Evolutionary conservation across 805 yeast species (phyloP).

Genomic region (Hanseniaspora meyeri): DNA sequence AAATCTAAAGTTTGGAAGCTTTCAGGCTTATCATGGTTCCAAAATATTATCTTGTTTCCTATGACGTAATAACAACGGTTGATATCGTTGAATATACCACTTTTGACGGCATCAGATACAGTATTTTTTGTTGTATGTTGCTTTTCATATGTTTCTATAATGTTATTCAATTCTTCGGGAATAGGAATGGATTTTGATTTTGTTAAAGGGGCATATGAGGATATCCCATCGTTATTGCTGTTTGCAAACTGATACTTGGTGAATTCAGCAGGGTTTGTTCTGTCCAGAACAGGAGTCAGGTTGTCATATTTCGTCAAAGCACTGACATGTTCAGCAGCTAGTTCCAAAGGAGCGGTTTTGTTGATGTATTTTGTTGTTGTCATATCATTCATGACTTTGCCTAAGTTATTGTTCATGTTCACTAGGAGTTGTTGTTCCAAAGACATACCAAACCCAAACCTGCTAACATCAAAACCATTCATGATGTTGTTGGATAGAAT

Average conservation of each 20-base stretch:
- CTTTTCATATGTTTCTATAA: constrained; percentile 41
- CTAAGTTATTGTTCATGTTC: constrained; percentile 2
- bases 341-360: constrained; percentile 30
- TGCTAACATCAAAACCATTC: not conserved
- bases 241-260: constrained; percentile 55
- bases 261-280: constrained; percentile 36
- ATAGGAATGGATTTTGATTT: constrained; percentile 54
- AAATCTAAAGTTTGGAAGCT: constrained; percentile 76
- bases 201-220: constrained; percentile 62
- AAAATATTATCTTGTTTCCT: constrained; percentile 68
- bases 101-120: constrained; percentile 18
- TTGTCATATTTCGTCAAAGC: constrained; percentile 46
- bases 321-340: constrained; percentile 54
- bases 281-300: constrained; percentile 45
- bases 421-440: constrained; percentile 3
- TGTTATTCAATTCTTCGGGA: constrained; percentile 71
- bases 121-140: constrained; percentile 41
- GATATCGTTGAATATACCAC: constrained; percentile 75
- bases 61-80: constrained; percentile 75
- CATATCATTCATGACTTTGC: constrained; percentile 7
- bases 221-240: constrained; percentile 34
- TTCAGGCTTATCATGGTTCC: constrained; percentile 59
- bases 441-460: constrained; percentile 8
- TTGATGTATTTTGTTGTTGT: constrained; percentile 23
- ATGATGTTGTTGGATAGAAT: not conserved